Evolutionary conservation across 441 rosid genomes (phyloP), one percentile per base, ranked within the genome.

Genomic region (Gossypium davidsonii): DNA sequence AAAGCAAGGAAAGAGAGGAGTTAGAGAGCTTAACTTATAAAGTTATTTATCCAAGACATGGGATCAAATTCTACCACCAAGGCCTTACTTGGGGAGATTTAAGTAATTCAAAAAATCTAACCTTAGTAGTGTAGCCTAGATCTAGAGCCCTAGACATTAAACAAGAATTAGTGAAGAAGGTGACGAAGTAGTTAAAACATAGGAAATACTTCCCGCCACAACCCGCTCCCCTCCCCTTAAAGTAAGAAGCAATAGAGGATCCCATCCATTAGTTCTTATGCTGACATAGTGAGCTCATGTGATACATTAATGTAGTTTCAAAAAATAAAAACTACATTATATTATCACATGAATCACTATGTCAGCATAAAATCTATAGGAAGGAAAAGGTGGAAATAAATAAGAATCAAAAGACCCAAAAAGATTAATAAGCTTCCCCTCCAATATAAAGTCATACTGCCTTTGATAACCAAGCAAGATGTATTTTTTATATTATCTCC

Each of bases 231-330:
- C 48, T 52, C 21, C 6, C 44, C 15, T 6, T 15, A 51, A 28
- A 51, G 44, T 26, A 68, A 5, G 72, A 34, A 52, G 72, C n/a
- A 67, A 49, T 49, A 67, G 15, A 51, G 60, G 11, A 61, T 61
- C 28, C 20, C 62, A 34, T 48, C 59, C 4, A 18, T 34, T 15
- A 3, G 23, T 53, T 6, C 23, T n/a, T 61, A 61, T 61, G 7
- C 23, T 61, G 48, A 34, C 46, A 31, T 9, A 14, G 66, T 34
- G 66, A 61, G 39, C 66, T 61, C 66, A 61, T 5, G 6, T 61
- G 66, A 61, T 61, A 34, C 39, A 34, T 60, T 31, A 61, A 61
- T 61, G 23, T 61, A 61, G 66, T 61, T 31, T 31, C 49, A 18
- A 18, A 12, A 28, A 52, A 51, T 23, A 48, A 48, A 67, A 67